These are phyloP conservation scores for Chenopodium album DNA, from an alignment of 148 eudicot species.

Conservation along the genomic window DNA sequence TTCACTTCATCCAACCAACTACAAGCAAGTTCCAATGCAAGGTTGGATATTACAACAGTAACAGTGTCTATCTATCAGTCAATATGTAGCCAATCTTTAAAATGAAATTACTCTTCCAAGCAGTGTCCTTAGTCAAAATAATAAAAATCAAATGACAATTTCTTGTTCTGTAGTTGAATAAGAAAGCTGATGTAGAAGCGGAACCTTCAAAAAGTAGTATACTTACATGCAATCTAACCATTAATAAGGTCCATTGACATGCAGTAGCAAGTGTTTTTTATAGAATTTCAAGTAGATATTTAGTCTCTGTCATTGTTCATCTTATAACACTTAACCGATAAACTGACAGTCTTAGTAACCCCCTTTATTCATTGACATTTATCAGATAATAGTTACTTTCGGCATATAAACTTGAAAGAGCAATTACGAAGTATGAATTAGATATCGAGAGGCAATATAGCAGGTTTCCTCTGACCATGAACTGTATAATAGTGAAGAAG, in stretches of 20 bases:
- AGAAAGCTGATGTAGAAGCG: too few species aligned
- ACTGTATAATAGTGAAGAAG: neutral
- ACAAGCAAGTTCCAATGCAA: neutral
- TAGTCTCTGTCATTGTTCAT: neutral
- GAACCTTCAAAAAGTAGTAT: too few species aligned
- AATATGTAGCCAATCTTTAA: neutral
- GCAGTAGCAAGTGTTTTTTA: neutral
- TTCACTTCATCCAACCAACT: neutral
- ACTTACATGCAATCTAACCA: neutral
- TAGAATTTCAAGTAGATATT: too few species aligned
- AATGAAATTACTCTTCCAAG: too few species aligned
- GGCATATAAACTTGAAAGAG: neutral
- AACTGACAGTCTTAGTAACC: neutral
- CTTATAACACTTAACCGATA: neutral
- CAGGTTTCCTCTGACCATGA: neutral
- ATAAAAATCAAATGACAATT: too few species aligned
- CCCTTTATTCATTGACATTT: neutral
- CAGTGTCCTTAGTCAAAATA: too few species aligned
- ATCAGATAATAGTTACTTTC: neutral
- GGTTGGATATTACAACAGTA: too few species aligned
- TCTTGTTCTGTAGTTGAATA: too few species aligned
- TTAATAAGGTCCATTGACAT: neutral
- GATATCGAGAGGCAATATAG: neutral
- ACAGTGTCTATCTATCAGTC: neutral
- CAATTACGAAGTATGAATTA: too few species aligned